Base-by-base conservation (phyloP, 2,329 filamentous ascomycete genomes). In the Penicillium sp. region DNA sequence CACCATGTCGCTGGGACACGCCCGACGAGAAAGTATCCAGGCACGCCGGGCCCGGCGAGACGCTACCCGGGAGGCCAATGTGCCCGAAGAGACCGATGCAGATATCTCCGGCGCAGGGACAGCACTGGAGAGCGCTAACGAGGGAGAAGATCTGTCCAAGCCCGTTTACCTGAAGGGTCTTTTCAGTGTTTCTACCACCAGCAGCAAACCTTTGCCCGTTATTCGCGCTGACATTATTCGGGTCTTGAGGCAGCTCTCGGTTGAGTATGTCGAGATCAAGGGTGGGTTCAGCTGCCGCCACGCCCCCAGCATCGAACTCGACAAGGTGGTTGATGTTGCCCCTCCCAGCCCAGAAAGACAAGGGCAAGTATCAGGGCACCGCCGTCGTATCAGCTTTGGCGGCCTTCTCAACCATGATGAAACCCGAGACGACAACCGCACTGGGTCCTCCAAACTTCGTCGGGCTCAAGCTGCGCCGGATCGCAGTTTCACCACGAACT, bases 161-260 rank as follows among this genome's bases (percentile, higher is more conserved):
- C 94, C 94, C 0, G 94, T 97, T 3, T 97, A 89, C 72, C 83
- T 99, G 54, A 99, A 97, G 74, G 94, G 94, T 5, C 81, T 99
- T 18, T 97, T 99, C 77, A 97, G 93, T 66, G 94, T 97, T 51
- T 95, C 91, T 4, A 99, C 94, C 0, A 99, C 94, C 7, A 97
- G 91, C 55, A 94, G 87, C 68, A 96, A 95, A 69, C 90, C 93
- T 1, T 84, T 97, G 12, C 80, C 86, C 1, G 86, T 91, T 56
- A 99, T 99, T 59, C 86, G 93, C 38, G 80, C 86, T 7, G 94
- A 99, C 69, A 90, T 99, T 64, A 95, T 95, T 68, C 84, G 93
- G 47, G 94, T 97, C 3, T 77, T 99, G 50, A 88, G 86, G 62
- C 87, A 93, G 70, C 83, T 97, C 16, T 89, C 90, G 16, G 91